Evolutionary conservation across 176 grass and related monocot genomes (phyloP).

Genomic region (Oryza coarctata): DNA sequence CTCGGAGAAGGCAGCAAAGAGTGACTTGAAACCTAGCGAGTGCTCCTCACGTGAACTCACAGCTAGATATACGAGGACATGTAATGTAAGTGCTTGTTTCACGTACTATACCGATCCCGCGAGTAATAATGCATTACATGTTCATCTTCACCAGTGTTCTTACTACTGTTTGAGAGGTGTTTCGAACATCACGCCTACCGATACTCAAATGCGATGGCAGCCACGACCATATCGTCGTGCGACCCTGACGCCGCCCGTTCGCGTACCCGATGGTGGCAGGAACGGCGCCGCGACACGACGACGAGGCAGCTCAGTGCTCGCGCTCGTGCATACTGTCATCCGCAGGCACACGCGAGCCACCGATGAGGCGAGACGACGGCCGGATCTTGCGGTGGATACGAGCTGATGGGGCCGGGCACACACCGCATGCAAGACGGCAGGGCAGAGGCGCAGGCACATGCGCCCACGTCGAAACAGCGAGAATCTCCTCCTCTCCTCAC

Average conservation of each 20-base stretch:
- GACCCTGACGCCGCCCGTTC: neutral
- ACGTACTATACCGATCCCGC: neutral
- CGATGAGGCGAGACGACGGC: neutral
- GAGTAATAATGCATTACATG: neutral
- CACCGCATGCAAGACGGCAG: neutral
- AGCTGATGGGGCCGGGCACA: neutral
- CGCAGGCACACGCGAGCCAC: too few relatives aligned
- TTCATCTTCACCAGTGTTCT: neutral
- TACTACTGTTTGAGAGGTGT: neutral
- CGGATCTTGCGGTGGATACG: neutral
- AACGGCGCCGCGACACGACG: too few relatives aligned
- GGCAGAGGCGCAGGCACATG: constrained; percentile 29
- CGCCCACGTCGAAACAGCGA: neutral
- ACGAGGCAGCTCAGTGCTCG: too few relatives aligned
- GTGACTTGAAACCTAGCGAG: neutral
- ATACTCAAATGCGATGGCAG: neutral
- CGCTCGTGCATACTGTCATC: too few relatives aligned
- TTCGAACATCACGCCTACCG: neutral
- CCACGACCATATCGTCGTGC: neutral
- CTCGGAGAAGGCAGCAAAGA: neutral
- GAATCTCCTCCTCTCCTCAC: constrained; percentile 29
- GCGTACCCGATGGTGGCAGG: too few relatives aligned
- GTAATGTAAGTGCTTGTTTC: neutral
- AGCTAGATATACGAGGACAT: neutral
- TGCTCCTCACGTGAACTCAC: neutral